Evolutionary conservation across 345 rosid species (phyloP), one percentile per base, ranked within the genome.

Genomic region (Nasturtium officinale): DNA sequence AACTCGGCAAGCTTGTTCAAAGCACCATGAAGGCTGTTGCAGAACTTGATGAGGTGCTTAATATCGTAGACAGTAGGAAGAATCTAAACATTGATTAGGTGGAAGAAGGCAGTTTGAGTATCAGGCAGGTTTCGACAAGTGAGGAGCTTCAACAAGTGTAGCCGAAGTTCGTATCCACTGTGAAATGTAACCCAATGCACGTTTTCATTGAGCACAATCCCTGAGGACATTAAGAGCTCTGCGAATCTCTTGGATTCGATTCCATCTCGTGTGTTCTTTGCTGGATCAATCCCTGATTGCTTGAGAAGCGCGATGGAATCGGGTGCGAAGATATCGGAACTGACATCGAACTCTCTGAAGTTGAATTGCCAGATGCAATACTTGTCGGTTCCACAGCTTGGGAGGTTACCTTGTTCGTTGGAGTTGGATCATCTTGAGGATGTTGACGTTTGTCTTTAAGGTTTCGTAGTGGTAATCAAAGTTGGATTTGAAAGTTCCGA

Each of bases 181-280:
- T 92, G 98, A 47, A 92, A 92, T 4, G 98, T 92, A 42, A 92
- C 91, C 98, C 98, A 92, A 21, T 85, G 86, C 21, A 92, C 88
- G 53, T 38, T 82, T 52, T 89, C 93, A 67, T 89, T 90, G 82
- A 92, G 67, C 62, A 92, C 98, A 17, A 92, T 80, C 65, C 97
- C 98, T 0, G 98, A 92, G 0, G 97, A 87, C 93, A 92, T 90
- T 35, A 92, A 38, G 9, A 90, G 80, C 86, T 92, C 98, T 6
- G 91, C 91, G 12, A 92, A 90, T 63, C 76, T 77, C 78, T 40
- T 21, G 0, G 89, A 85, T 21, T 89, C 90, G 20, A 92, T 82
- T 2, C 98, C 98, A 28, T 76, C 74, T 28, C 82, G 91, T 1
- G 76, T 85, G 80, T 90, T 89, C 71, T 71, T 87, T 9, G 67